These are phyloP conservation scores for Cercophora scortea DNA, from an alignment of 495 filamentous ascomycete genomes.

Conservation along the genomic window DNA sequence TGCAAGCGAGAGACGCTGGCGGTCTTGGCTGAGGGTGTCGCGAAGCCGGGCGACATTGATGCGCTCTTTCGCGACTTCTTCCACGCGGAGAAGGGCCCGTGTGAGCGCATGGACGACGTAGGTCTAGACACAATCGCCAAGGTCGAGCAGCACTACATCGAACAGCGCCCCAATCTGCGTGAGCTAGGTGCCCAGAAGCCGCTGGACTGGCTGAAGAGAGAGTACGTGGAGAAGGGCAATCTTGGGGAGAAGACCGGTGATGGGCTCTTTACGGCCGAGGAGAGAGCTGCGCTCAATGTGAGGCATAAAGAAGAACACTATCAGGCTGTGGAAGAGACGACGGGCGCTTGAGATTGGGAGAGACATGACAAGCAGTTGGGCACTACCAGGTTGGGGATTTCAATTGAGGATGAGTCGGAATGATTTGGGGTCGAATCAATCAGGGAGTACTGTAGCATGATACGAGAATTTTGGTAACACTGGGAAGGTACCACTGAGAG, in stretches of 20 bases:
- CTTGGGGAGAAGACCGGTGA: conserved; percentile 36
- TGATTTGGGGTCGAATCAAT: no score
- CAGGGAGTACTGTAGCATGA: no score
- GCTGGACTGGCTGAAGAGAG: conserved; percentile 29
- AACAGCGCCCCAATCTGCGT: conserved; percentile 11
- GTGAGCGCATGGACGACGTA: conserved; percentile 41
- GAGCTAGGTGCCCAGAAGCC: neutral
- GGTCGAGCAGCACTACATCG: conserved; percentile 30
- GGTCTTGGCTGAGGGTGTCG: conserved; percentile 44
- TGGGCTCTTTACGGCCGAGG: conserved; percentile 19
- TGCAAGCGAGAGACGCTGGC: conserved; percentile 47
- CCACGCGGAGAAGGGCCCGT: conserved; percentile 35
- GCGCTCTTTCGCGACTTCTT: conserved; percentile 40
- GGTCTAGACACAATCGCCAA: conserved; percentile 37
- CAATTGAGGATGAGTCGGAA: no score
- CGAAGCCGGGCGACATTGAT: conserved; percentile 32
- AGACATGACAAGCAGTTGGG: no score
- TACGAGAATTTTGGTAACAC: no score
- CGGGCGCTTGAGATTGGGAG: conserved; percentile 10
- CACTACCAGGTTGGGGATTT: no score
- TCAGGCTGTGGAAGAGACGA: conserved; percentile 19
- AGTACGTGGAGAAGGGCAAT: conserved; percentile 32
- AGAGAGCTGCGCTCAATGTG: conserved; percentile 18
- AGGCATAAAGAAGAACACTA: conserved; percentile 8
- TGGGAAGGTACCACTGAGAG: no score